These are phyloP conservation scores for Orychophragmus violaceus DNA, from an alignment of 345 rosid genomes.

Conservation along the genomic window DNA sequence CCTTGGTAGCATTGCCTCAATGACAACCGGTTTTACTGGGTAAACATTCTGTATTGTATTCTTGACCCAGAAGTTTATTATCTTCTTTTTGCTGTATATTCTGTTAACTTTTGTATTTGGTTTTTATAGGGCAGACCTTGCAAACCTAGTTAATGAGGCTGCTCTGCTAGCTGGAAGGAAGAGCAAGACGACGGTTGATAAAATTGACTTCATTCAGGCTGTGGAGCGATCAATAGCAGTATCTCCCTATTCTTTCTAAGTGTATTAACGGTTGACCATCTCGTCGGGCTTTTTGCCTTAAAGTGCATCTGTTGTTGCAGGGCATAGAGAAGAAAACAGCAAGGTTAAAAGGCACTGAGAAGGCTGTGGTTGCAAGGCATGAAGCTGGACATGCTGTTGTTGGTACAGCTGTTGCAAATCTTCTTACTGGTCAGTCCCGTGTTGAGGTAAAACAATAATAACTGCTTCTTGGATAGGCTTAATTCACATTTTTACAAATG, in stretches of 20 bases:
- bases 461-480: background rate
- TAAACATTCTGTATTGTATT: constrained; percentile 20
- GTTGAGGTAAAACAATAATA: constrained; percentile 57
- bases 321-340: constrained; percentile 96
- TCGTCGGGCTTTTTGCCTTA: background rate
- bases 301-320: constrained; percentile 30
- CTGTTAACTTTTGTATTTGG: constrained; percentile 4
- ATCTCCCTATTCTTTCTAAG: constrained; percentile 21
- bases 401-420: constrained; percentile 85
- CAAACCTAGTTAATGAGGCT: constrained; percentile 94
- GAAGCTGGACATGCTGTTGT: constrained; percentile 99
- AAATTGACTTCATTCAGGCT: constrained; percentile 80
- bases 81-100: background rate
- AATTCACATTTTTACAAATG: background rate
- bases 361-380: constrained; percentile 93
- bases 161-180: constrained; percentile 93
- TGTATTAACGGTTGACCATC: background rate
- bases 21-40: constrained; percentile 99
- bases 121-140: constrained; percentile 86
- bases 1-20: constrained; percentile 72
- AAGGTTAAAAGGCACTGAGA: constrained; percentile 78
- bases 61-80: background rate
- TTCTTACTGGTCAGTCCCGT: constrained; percentile 83
- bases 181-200: constrained; percentile 67
- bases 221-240: constrained; percentile 93